Conservation (phyloP, 768 basidiomycete species). For the Lactarius sp. region DNA sequence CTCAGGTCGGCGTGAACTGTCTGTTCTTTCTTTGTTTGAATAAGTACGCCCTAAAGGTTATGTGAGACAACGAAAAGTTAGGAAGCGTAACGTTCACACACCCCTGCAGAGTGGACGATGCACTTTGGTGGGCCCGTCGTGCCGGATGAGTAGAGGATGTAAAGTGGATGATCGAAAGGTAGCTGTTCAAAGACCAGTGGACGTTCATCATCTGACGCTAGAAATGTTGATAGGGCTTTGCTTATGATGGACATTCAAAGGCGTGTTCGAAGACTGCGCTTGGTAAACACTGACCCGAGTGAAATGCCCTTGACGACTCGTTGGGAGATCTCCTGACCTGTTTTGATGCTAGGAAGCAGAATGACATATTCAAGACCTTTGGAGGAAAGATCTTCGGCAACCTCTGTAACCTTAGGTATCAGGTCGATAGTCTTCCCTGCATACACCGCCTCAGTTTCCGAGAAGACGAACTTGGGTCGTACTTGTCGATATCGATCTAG, state of each 20-base stretch:
- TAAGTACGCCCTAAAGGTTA: constrained; percentile 55
- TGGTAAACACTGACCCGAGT: constrained; percentile 29
- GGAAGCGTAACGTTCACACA: constrained; percentile 34
- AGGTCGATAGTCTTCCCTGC: constrained; percentile 56
- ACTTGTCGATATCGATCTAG: constrained; percentile 67
- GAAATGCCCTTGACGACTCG: constrained; percentile 21
- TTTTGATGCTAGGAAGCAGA: constrained; percentile 54
- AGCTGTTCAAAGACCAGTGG: constrained; percentile 63
- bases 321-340: constrained; percentile 36
- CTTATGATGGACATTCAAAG: constrained; percentile 30
- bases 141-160: constrained; percentile 82
- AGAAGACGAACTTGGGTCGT: constrained; percentile 63
- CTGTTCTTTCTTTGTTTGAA: constrained; percentile 64
- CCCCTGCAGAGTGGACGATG: constrained; percentile 73
- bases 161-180: constrained; percentile 74
- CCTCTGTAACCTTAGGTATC: constrained; percentile 47
- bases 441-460: constrained; percentile 62
- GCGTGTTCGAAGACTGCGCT: neutral
- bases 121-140: constrained; percentile 86
- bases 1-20: constrained; percentile 39
- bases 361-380: constrained; percentile 50
- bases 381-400: constrained; percentile 44
- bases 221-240: constrained; percentile 46
- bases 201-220: constrained; percentile 44
- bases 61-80: neutral